Base-by-base conservation (phyloP, 257 asterid species). In the Eustoma russellianum region DNA sequence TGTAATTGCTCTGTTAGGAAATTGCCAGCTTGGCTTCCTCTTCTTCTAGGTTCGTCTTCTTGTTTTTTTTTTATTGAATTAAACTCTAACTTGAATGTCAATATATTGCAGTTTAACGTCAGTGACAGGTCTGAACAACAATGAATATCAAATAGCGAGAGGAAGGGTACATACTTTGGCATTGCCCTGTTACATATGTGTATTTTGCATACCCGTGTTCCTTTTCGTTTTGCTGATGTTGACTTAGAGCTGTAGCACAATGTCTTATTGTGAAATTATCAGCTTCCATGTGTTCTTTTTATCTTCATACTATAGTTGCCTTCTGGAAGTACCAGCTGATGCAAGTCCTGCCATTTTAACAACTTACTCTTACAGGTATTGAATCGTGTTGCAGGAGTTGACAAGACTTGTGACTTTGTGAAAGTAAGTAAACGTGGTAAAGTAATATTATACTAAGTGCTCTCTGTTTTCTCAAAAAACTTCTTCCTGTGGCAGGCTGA, bases 71-170 rank as follows among this genome's bases (percentile, higher is more conserved):
- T 38, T 2, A 24, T 38, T 38, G 43, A 38, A 7, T 3, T 11
- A 17, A 48, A 50, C 46, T 50, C 68, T 63, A 46, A 58, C 50
- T 38, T 41, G 60, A 61, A 16, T 33, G 52, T 30, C 55, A 56
- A 55, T 19, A 12, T 74, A 41, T 64, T 75, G 82, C 94, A 92
- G 99, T 69, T 69, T 60, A 58, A 81, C 97, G 59, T 81, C 90
- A 41, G 76, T 91, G 55, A 91, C 93, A 6, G 98, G 98, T 61
- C 84, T 91, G 62, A 91, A 91, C 83, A 92, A 92, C 78, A 92
- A 85, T 48, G 99, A 88, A 67, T 92, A 92, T 73, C 99, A 92
- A 79, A 92, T 92, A 62, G 51, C 91, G 11, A 74, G 97, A 57
- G 99, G 97, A 77, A 74, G 81, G 86, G 99, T 92, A 74, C 52